Evolutionary conservation across 2,329 filamentous ascomycete genomes (phyloP).

Genomic region (Parastagonospora avenae): DNA sequence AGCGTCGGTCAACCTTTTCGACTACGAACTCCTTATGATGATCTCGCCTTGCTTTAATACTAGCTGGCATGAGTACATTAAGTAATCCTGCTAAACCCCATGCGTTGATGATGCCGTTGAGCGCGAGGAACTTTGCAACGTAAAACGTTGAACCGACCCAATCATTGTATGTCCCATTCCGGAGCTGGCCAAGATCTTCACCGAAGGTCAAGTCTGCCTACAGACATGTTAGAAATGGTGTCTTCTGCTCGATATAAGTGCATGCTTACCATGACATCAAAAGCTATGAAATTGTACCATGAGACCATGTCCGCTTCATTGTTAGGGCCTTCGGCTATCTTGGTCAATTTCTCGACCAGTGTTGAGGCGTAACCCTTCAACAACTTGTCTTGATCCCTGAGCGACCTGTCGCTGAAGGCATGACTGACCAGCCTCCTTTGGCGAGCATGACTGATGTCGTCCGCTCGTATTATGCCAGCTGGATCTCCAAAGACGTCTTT

Average conservation of each 20-base stretch:
- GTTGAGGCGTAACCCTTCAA: constrained; percentile 45
- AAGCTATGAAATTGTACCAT: constrained; percentile 34
- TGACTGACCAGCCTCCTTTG: constrained; percentile 43
- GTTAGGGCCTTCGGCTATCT: constrained; percentile 13
- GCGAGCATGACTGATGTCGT: constrained; percentile 42
- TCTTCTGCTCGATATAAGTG: background rate
- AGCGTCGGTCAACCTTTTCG: constrained; percentile 25
- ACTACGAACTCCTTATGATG: constrained; percentile 15
- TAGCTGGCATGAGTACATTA: constrained; percentile 5
- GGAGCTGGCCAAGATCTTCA: constrained; percentile 28
- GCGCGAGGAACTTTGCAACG: constrained; percentile 7
- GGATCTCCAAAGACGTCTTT: constrained; percentile 32
- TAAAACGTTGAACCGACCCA: constrained; percentile 38
- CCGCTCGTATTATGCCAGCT: constrained; percentile 31
- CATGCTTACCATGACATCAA: constrained; percentile 18
- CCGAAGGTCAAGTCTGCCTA: constrained; percentile 40
- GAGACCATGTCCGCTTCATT: constrained; percentile 23
- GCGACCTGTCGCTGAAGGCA: constrained; percentile 46
- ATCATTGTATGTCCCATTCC: constrained; percentile 20
- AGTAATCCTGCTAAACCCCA: constrained; percentile 16
- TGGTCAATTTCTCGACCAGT: constrained; percentile 43
- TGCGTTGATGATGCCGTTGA: constrained; percentile 4
- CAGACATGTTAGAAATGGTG: background rate
- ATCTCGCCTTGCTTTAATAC: constrained; percentile 10
- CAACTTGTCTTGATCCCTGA: constrained; percentile 43